Conservation (phyloP, 1,139 yeast species). For the Debaryomyces psychrophilus region DNA sequence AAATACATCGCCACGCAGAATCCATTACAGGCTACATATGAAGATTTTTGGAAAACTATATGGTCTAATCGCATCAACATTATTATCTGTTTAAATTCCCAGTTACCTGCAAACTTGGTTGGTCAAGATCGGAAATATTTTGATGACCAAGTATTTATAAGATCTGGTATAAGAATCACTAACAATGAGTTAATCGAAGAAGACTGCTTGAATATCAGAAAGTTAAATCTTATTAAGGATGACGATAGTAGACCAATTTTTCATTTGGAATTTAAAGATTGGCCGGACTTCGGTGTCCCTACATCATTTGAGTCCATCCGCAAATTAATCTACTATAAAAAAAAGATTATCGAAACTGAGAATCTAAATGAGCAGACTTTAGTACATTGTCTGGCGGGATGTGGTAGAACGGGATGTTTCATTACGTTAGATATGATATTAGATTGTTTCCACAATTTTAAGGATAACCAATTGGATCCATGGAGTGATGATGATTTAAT, state of each 20-base stretch:
- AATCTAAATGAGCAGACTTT: slow-evolving; percentile 28
- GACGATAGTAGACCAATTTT: slow-evolving; percentile 34
- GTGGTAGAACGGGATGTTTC: slow-evolving; percentile 81
- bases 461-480: slow-evolving; percentile 21
- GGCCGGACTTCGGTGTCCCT: slow-evolving; percentile 87
- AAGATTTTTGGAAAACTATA: slow-evolving; percentile 47
- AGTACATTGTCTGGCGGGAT: slow-evolving; percentile 82
- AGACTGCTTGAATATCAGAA: slow-evolving; percentile 24
- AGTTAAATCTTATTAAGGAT: slow-evolving; percentile 20
- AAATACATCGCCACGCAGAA: slow-evolving; percentile 50
- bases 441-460: slow-evolving; percentile 18
- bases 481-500: slow-evolving; percentile 52
- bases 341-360: slow-evolving; percentile 29
- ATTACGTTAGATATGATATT: slow-evolving; percentile 52
- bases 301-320: slow-evolving; percentile 54
- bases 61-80: slow-evolving; percentile 63
- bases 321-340: slow-evolving; percentile 54
- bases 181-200: slow-evolving; percentile 14
- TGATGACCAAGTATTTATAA: slow-evolving; percentile 23
- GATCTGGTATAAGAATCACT: slow-evolving; percentile 18
- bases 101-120: slow-evolving; percentile 15
- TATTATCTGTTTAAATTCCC: slow-evolving; percentile 69
- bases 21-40: slow-evolving; percentile 42
- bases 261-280: slow-evolving; percentile 70
- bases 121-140: slow-evolving; percentile 23